Evolutionary conservation across 495 filamentous ascomycete genomes (phyloP), one percentile per base, ranked within the genome.

Genomic region (Penicillium salamii): DNA sequence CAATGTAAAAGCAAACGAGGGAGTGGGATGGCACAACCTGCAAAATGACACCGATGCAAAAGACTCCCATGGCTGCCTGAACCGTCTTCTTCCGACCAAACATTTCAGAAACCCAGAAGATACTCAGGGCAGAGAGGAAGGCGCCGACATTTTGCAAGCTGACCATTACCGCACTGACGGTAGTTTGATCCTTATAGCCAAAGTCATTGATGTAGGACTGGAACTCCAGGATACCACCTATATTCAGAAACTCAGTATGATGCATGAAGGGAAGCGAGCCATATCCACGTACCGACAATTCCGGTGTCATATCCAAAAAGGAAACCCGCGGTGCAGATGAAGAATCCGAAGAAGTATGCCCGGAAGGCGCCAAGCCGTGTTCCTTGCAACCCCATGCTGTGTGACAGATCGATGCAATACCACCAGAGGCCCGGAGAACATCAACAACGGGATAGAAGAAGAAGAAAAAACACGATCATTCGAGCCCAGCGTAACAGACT

Each of bases 1-100:
- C 72, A 6, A 67, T 68, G 40, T 78, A 78, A 55, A 72, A 77
- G 23, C 69, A 70, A 5, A 61, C 68, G 3, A 78, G 53, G 1
- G 70, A 74, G 44, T 73, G 67, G 0, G 71, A 72, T 7, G 70
- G 67, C 23, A 68, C 50, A 0, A 69, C 63, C 38, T 78, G 73
- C 7, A 78, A 42, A 24, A 78, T 61, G 17, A 63, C 71, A 18
- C 75, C 75, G 39, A 72, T 42, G 44, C 53, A 65, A 59, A 78
- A 78, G 20, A 78, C 61, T 3, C 56, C 28, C 29, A 73, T 74
- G 5, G 68, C 62, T 3, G 65, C 44, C 12, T 65, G 66, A 29
- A 78, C 65, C 1, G 74, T 71, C 59, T 54, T 71, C 28, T 72
- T 62, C 42, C 75, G 74, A 15, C 75, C 75, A 34, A 62, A 72